A percentile compares a stretch with the other conserved stretches of the same genome.
phyloP scores from a whole-genome alignment of 306 rosid genomes.

The Pyrus communis region DNA sequence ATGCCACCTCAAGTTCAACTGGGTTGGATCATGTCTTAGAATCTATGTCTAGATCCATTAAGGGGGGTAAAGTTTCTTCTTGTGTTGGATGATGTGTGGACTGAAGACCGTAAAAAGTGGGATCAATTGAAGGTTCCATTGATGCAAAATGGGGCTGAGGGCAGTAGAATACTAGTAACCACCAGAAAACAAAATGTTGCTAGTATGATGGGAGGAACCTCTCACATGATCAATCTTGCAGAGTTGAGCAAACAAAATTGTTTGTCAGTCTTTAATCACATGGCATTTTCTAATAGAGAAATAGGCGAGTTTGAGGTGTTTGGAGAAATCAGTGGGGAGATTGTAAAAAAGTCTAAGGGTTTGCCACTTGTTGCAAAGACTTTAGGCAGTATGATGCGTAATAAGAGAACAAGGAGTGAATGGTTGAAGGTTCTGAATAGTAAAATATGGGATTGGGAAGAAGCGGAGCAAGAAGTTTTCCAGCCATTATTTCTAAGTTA shows the following conservation, averaged over 20 bases:
- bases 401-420: background rate
- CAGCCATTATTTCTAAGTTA: background rate
- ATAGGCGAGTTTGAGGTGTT: background rate
- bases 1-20: too few relatives aligned
- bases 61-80: background rate
- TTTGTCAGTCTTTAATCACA: background rate
- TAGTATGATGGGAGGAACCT: background rate
- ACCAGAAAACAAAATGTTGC: conserved; percentile 1
- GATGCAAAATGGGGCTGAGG: background rate
- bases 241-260: background rate
- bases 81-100: conserved; percentile 18
- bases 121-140: background rate
- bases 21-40: background rate
- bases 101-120: background rate
- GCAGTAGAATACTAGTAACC: conserved; percentile 6
- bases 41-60: background rate
- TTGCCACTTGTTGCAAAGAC: background rate
- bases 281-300: background rate
- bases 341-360: background rate
- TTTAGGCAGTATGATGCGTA: conserved; percentile 2
- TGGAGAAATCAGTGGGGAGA: background rate
- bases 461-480: background rate
- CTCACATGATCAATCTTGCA: background rate
- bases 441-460: background rate
- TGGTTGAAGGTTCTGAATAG: conserved; percentile 2